Base-by-base conservation (phyloP, 1,284 basidiomycete species). In the Pisolithus thermaeus region DNA sequence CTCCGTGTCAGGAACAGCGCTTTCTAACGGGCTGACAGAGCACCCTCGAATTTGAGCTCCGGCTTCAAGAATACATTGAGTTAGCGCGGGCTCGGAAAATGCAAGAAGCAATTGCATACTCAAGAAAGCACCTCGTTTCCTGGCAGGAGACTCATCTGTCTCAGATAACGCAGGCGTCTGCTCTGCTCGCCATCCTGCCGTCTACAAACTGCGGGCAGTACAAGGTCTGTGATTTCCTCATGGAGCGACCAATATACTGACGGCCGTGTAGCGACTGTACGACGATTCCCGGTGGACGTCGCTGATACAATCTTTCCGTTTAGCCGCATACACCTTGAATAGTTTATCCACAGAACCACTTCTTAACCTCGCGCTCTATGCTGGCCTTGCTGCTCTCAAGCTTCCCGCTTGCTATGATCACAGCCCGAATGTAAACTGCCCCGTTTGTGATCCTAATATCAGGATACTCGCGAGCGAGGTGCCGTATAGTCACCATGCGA, bases 1-100 rank as follows among this genome's bases (percentile, higher is more conserved):
- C 46, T 49, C 52, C 41, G 49, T 47, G 48, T 47, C 39, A 52
- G 46, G 47, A 49, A 35, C 38, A 59, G 46, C 41, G 50, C 52
- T 55, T 54, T 54, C 54, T 56, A 55, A 59, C 23, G 23, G 30
- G 49, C 49, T 50, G 52, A 36, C 70, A 96, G 91, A 94, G 89
- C 70, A 87, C 92, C 14, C 80, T 99, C 42, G 97, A 99, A 72
- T 97, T 98, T 67, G 90, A 95, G 54, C 80, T 99, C 28, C 83
- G 97, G 20, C 74, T 97, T 43, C 97, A 99, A 70, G 94, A 98
- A 70, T 98, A 90, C 66, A 92, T 99, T 61, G 97, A 99, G 69
- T 77, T 98, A 7, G 83, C 85, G 36, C 77, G 94, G 40, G 73
- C 76, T 14, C 70, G 80, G n/a, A 84, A 84, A 62, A 77, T 74